Conservation (phyloP, 129 eudicot genomes). For the carrot (Daucus carota) region DNA sequence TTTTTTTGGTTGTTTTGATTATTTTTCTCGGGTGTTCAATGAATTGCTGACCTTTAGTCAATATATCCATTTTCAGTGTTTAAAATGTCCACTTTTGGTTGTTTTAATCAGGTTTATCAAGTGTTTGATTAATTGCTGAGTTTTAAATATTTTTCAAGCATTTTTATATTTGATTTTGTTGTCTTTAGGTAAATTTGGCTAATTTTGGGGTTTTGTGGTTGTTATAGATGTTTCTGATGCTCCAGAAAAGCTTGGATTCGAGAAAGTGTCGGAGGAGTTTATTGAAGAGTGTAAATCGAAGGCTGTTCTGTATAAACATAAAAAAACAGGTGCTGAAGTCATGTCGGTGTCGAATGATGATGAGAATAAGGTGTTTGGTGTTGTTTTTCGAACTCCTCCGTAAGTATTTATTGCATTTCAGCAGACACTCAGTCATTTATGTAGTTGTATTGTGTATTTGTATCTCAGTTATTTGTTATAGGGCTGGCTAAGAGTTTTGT, state of each 20-base stretch:
- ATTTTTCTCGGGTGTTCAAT: neutral
- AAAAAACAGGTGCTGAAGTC: slow-evolving; percentile 83
- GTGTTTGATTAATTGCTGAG: neutral
- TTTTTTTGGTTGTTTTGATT: neutral
- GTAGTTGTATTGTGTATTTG: neutral
- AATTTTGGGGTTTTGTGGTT: slow-evolving; percentile 23
- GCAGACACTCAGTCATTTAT: too few species aligned
- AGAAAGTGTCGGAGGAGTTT: slow-evolving; percentile 82
- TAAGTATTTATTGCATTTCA: slow-evolving; percentile 29
- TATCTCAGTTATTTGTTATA: neutral
- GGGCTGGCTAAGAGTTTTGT: neutral
- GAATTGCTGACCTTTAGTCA: neutral
- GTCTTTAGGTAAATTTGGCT: neutral
- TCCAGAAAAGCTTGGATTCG: slow-evolving; percentile 89
- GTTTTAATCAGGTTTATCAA: neutral
- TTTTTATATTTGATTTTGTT: neutral
- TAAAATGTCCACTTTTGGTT: too few species aligned
- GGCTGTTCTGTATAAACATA: slow-evolving; percentile 78
- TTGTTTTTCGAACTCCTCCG: slow-evolving; percentile 98
- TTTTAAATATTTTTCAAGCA: neutral
- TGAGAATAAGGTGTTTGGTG: slow-evolving; percentile 94
- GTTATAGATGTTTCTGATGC: slow-evolving; percentile 51
- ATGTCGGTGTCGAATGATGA: slow-evolving; percentile 95
- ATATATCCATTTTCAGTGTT: neutral
- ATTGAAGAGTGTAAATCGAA: slow-evolving; percentile 90